Percentiles rank a stretch among this genome's conserved stretches.
Evolutionary conservation across 2,329 filamentous ascomycete species (phyloP).

Genomic region (Phoma sp.): DNA sequence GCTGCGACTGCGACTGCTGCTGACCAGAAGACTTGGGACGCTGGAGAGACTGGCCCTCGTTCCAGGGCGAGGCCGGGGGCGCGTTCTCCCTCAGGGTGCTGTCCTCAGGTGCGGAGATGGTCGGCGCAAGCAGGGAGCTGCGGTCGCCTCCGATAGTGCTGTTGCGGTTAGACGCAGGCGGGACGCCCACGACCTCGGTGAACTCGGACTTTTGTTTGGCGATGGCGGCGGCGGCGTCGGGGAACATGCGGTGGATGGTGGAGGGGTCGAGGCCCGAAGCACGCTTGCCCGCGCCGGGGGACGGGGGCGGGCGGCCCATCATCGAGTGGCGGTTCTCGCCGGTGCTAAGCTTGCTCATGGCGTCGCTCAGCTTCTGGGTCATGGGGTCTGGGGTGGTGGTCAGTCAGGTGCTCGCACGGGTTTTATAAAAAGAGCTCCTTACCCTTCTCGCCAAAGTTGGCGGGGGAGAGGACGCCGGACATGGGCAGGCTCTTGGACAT

Average conservation of each 20-base stretch:
- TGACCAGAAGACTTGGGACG: slow-evolving; percentile 82
- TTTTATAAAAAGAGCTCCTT: slow-evolving; percentile 32
- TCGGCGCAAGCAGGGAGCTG: slow-evolving; percentile 74
- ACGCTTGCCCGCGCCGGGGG: slow-evolving; percentile 73
- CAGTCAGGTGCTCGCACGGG: background rate
- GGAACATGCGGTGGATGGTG: slow-evolving; percentile 98
- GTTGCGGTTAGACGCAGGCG: slow-evolving; percentile 90
- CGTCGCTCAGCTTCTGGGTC: slow-evolving; percentile 93
- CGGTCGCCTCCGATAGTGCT: slow-evolving; percentile 82
- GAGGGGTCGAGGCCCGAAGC: slow-evolving; percentile 93
- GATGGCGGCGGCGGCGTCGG: slow-evolving; percentile 96
- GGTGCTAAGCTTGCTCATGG: slow-evolving; percentile 92
- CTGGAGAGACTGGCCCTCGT: slow-evolving; percentile 57
- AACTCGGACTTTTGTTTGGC: slow-evolving; percentile 98
- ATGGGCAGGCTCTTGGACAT: slow-evolving; percentile 99
- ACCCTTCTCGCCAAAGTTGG: slow-evolving; percentile 95
- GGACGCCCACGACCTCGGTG: slow-evolving; percentile 90
- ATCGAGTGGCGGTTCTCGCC: slow-evolving; percentile 88
- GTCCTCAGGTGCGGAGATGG: slow-evolving; percentile 74
- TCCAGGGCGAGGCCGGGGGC: slow-evolving; percentile 83
- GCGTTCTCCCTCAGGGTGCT: slow-evolving; percentile 65
- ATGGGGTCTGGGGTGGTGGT: slow-evolving; percentile 74
- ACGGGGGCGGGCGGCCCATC: slow-evolving; percentile 74
- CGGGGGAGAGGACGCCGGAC: slow-evolving; percentile 91
- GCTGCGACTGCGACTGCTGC: slow-evolving; percentile 62